Percentiles rank a stretch among this genome's conserved stretches.
Evolutionary conservation across 202 grass and related monocot species (phyloP).

Genomic region (Bolboschoenoplectus hybrid): DNA sequence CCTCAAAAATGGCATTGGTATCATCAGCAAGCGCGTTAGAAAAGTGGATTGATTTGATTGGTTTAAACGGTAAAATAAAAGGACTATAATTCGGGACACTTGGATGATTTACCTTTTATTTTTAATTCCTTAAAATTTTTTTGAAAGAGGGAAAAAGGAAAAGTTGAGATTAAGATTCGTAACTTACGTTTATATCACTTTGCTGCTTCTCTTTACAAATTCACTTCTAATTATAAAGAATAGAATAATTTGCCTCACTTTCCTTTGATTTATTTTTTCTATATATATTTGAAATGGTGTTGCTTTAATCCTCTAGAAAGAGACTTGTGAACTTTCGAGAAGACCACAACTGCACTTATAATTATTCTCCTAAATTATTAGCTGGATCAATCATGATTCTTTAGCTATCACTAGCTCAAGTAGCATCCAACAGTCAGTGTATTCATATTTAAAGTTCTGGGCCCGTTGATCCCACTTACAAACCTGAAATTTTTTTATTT

Average conservation of each 20-base stretch:
- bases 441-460: background rate
- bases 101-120: background rate
- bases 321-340: conserved; percentile 21
- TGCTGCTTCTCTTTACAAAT: background rate
- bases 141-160: background rate
- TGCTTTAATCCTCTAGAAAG: background rate
- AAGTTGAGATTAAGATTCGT: background rate
- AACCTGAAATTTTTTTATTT: background rate
- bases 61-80: conserved; percentile 70
- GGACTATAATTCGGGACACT: conserved; percentile 53
- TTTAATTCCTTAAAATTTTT: conserved; percentile 22
- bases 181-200: background rate
- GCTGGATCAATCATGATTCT: background rate
- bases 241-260: background rate
- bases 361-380: conserved; percentile 15
- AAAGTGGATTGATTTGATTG: conserved; percentile 75
- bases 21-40: conserved; percentile 78
- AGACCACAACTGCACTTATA: background rate
- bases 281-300: background rate
- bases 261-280: background rate
- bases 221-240: background rate
- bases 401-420: background rate
- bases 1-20: conserved; percentile 80
- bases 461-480: background rate
- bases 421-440: background rate